Evolutionary conservation across 805 yeast species (phyloP).

Genomic region (Hanseniaspora thailandica): DNA sequence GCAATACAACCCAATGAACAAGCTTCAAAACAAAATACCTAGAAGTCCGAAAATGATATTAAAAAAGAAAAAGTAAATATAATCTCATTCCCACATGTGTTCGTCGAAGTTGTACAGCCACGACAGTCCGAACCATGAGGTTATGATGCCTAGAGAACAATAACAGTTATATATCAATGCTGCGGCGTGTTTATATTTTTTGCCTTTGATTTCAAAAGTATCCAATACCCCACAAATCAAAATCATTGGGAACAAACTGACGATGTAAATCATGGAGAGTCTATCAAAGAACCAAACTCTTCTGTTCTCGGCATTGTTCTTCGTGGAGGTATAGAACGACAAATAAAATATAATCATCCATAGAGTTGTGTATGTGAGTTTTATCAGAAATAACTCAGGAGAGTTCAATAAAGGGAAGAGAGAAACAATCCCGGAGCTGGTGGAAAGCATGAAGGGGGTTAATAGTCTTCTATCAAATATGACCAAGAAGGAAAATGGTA

Average conservation of each 20-base stretch:
- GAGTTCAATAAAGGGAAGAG: conserved; percentile 78
- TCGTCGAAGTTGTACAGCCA: conserved; percentile 85
- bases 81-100: conserved; percentile 39
- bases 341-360: conserved; percentile 75
- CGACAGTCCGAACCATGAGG: conserved; percentile 78
- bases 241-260: conserved; percentile 58
- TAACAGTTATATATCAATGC: conserved; percentile 77
- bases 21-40: background rate
- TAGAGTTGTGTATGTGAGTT: conserved; percentile 61
- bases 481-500: conserved; percentile 75
- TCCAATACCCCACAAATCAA: conserved; percentile 38
- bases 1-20: background rate
- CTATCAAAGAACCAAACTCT: conserved; percentile 61
- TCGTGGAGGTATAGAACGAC: conserved; percentile 59
- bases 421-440: conserved; percentile 73
- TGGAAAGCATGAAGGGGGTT: conserved; percentile 57
- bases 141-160: conserved; percentile 71
- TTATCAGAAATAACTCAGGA: conserved; percentile 67
- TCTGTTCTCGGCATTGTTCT: conserved; percentile 30
- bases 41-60: conserved; percentile 11
- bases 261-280: conserved; percentile 50
- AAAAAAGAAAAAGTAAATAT: background rate
- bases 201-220: conserved; percentile 41
- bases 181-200: conserved; percentile 56
- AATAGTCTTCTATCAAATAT: conserved; percentile 59